Conservation (phyloP, 306 rosid species). For the Sechiopsis laciniata region DNA sequence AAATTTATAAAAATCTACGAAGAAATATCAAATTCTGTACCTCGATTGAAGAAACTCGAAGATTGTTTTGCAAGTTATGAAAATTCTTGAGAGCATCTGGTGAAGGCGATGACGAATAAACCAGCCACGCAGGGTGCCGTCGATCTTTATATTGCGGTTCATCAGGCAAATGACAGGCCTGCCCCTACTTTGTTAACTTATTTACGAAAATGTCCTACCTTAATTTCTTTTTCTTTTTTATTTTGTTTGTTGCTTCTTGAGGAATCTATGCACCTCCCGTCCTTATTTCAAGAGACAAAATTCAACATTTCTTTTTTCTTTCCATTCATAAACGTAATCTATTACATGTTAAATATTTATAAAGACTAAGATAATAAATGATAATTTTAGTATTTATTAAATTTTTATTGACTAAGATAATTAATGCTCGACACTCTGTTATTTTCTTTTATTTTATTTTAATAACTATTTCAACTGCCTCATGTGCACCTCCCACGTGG, state of each 20-base stretch:
- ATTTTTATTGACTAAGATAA: neutral
- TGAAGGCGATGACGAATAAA: neutral
- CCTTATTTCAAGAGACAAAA: neutral
- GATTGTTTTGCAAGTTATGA: neutral
- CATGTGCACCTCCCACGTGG: constrained; percentile 8
- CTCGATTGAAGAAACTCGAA: neutral
- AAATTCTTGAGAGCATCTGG: neutral
- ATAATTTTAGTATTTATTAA: neutral
- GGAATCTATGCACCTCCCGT: constrained; percentile 4
- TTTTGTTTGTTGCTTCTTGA: neutral
- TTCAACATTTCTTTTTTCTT: neutral
- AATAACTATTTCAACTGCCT: constrained; percentile 11
- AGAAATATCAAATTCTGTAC: neutral
- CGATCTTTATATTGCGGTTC: neutral
- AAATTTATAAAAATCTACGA: neutral
- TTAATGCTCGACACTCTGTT: neutral
- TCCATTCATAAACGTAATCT: neutral
- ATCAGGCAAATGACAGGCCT: neutral
- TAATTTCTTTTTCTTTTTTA: neutral
- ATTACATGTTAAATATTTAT: neutral
- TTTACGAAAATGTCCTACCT: neutral
- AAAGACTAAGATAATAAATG: neutral
- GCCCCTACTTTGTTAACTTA: neutral
- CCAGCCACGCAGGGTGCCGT: neutral
- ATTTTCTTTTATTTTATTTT: neutral